A percentile compares a stretch with the other conserved stretches of the same genome.
phyloP scores from a whole-genome alignment of 495 filamentous ascomycete genomes.

The Trichoderma orchidacearum region DNA sequence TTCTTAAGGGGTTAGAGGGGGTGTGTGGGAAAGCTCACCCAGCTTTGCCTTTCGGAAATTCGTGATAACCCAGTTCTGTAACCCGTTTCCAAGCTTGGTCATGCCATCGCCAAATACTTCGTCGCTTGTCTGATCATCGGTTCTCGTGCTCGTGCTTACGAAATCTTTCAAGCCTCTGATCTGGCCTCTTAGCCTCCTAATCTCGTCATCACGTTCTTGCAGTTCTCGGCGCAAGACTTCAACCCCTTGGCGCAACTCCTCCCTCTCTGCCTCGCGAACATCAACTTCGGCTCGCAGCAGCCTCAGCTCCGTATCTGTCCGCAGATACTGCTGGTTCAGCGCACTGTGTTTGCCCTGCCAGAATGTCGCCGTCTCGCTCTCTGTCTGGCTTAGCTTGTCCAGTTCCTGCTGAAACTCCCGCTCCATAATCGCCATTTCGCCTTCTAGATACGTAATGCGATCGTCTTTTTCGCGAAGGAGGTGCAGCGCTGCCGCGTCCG shows the following conservation, averaged over 20 bases:
- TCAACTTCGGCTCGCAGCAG: conserved; percentile 27
- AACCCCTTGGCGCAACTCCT: conserved; percentile 27
- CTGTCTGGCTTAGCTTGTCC: conserved; percentile 25
- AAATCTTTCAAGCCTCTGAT: conserved; percentile 40
- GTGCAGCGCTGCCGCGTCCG: conserved; percentile 11
- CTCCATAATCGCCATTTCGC: conserved; percentile 28
- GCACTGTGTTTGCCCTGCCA: conserved; percentile 33
- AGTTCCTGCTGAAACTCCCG: conserved; percentile 31
- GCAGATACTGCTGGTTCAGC: conserved; percentile 27
- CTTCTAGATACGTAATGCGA: conserved; percentile 29
- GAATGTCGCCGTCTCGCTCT: conserved; percentile 27
- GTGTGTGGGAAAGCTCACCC: conserved; percentile 20
- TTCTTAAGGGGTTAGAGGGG: background rate
- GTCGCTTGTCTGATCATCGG: conserved; percentile 36
- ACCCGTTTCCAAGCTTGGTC: conserved; percentile 33
- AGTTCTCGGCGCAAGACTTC: conserved; percentile 20
- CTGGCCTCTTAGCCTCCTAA: conserved; percentile 26
- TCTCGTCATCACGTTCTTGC: conserved; percentile 26
- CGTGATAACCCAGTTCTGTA: conserved; percentile 46
- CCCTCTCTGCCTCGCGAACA: conserved; percentile 18
- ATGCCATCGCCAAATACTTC: conserved; percentile 36
- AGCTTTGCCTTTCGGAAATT: conserved; percentile 38
- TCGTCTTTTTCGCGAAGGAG: conserved; percentile 23
- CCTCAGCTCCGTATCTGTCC: conserved; percentile 27
- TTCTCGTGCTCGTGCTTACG: conserved; percentile 35